A percentile compares a stretch with the other conserved stretches of the same genome.
phyloP scores from a whole-genome alignment of 805 yeast species.

The Saccharomycopsis vini region DNA sequence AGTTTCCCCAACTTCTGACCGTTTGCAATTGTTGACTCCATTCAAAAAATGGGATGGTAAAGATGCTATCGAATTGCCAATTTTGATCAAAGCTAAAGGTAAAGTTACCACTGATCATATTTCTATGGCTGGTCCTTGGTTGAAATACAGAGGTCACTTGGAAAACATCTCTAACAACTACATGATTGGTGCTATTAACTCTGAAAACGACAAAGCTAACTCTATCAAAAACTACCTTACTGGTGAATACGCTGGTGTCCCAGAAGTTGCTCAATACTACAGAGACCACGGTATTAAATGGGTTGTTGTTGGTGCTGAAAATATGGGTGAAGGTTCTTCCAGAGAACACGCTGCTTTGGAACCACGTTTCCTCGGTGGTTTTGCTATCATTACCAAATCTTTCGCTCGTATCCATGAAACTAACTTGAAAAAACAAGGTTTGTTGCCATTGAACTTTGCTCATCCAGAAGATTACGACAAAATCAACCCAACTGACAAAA shows the following conservation, averaged over 20 bases:
- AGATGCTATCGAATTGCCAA: conserved; percentile 83
- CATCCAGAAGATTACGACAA: conserved; percentile 87
- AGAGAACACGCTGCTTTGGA: conserved; percentile 99
- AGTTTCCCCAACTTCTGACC: conserved; percentile 86
- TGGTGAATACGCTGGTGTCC: conserved; percentile 89
- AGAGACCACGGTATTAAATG: conserved; percentile 86
- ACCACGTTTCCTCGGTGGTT: conserved; percentile 98
- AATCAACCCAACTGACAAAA: conserved; percentile 83
- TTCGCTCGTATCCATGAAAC: conserved; percentile 99
- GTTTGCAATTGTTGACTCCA: conserved; percentile 90
- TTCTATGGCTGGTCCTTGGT: conserved; percentile 98
- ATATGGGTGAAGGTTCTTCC: conserved; percentile 99
- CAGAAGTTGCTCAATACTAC: conserved; percentile 93
- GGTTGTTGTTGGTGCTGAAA: conserved; percentile 98
- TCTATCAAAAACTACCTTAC: conserved; percentile 81
- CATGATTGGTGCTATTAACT: conserved; percentile 98
- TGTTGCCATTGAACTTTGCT: conserved; percentile 90
- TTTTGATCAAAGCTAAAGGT: conserved; percentile 91
- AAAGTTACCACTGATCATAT: conserved; percentile 98
- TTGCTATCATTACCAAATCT: conserved; percentile 94
- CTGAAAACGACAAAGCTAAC: conserved; percentile 94
- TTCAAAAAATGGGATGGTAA: conserved; percentile 95
- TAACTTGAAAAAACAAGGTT: conserved; percentile 98
- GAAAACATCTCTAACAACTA: conserved; percentile 98
- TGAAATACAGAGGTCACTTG: conserved; percentile 95